Evolutionary conservation across 768 basidiomycete species (phyloP), one percentile per base, ranked within the genome.

Genomic region (Fomitopsis pulvina): DNA sequence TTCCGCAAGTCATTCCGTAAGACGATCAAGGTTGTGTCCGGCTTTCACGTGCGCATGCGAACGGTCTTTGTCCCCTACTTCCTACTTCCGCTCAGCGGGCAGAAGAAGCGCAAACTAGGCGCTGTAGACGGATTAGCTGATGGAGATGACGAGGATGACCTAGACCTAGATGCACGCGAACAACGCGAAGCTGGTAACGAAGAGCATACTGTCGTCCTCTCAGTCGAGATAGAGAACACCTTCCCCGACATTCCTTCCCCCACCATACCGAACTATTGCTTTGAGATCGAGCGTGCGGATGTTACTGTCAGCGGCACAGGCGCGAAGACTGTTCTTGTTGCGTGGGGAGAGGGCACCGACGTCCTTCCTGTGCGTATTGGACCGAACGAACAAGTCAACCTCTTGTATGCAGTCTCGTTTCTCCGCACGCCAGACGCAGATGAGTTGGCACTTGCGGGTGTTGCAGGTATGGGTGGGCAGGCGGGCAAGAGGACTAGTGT

Each of bases 31-130:
- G 85, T 88, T 0, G 81, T 85, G 3, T 87, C 88, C 24, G 92
- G 91, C 3, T 87, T 96, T 65, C 77, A 83, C 20, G 87, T 96
- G 22, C 82, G 92, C 28, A 95, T 95, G 93, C 79, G 92, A n/a
- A 93, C 92, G 0, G 86, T 92, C 4, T 91, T 93, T 55, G 83
- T 94, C 10, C 93, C 93, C 0, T 85, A 90, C 56, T 78, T 93
- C 20, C 72, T 92, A 40, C 68, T 91, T 3, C 79, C 81, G 1
- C 75, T 75, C 50, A 52, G 47, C 16, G 39, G n/a, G 28, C n/a
- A 6, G 27, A 41, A n/a, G 21, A 45, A 12, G 51, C 51, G 39
- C 28, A 39, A 9, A 42, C 41, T 9, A 22, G 32, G 6, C 24
- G 20, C 21, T 16, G 4, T 37, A 14, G 34, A 49, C 28, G 30